These are phyloP conservation scores for Firmiana major DNA, from an alignment of 345 rosid species.

Conservation along the genomic window DNA sequence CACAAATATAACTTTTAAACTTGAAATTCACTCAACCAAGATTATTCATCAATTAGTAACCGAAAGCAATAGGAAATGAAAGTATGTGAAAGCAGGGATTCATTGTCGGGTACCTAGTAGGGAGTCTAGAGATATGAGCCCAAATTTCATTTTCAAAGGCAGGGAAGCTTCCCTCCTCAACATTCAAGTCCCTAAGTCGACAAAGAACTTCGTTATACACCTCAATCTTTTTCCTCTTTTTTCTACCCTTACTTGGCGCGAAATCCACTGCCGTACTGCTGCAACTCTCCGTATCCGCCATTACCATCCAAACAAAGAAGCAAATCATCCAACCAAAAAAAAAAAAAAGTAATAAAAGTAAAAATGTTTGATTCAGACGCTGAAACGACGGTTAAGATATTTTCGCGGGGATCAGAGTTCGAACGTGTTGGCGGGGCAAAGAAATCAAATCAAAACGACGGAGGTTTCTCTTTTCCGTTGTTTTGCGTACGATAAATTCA, in stretches of 20 bases:
- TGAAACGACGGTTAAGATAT: not conserved
- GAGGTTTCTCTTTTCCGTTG: not conserved
- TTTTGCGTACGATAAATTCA: too few species aligned
- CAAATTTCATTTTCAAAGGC: constrained; percentile 59
- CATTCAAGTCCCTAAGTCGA: constrained; percentile 39
- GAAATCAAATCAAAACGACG: constrained; percentile 17
- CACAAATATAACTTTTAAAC: not conserved
- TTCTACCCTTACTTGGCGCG: constrained; percentile 29
- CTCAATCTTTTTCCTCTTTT: constrained; percentile 43
- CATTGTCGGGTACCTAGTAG: constrained; percentile 33
- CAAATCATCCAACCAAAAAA: too few species aligned
- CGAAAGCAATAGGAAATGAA: not conserved
- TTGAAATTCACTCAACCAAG: too few species aligned
- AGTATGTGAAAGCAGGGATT: not conserved
- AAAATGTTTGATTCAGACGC: not conserved
- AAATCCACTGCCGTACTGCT: constrained; percentile 48
- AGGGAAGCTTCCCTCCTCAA: constrained; percentile 34
- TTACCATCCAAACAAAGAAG: constrained; percentile 11
- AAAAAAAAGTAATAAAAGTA: not conserved
- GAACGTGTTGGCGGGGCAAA: not conserved
- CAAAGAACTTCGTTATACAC: constrained; percentile 42
- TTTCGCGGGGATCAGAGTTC: not conserved
- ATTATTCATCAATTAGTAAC: not conserved
- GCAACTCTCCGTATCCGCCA: constrained; percentile 56
- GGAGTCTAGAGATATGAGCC: constrained; percentile 57